Evolutionary conservation across 768 basidiomycete species (phyloP).

Genomic region (Obba rivulosa): DNA sequence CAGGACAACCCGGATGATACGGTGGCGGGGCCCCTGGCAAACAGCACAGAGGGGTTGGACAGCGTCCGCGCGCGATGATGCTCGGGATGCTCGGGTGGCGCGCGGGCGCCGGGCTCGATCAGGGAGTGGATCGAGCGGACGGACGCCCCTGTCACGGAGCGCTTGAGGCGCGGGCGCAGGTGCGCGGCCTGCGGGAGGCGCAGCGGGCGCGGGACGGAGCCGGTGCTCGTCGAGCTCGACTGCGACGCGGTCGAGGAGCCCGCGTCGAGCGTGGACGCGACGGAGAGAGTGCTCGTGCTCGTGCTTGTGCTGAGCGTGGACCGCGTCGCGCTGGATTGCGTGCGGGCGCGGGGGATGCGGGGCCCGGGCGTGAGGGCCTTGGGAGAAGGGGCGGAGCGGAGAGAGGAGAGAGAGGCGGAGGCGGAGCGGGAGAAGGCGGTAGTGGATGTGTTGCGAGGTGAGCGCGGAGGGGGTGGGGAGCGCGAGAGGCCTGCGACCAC

Average conservation of each 20-base stretch:
- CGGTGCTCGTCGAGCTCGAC: neutral
- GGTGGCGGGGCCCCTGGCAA: neutral
- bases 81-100: too few relatives aligned
- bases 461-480: neutral
- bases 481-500: neutral
- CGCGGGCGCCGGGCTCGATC: neutral
- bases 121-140: slow-evolving; percentile 6
- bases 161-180: slow-evolving; percentile 3
- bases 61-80: neutral
- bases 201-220: slow-evolving; percentile 17
- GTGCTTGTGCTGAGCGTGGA: slow-evolving; percentile 2
- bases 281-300: neutral
- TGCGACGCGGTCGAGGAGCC: neutral
- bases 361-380: slow-evolving; percentile 5
- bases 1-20: too few relatives aligned
- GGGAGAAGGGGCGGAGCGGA: slow-evolving; percentile 1
- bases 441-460: neutral
- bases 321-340: slow-evolving; percentile 9
- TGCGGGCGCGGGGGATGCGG: slow-evolving; percentile 7
- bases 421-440: neutral
- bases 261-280: neutral
- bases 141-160: slow-evolving; percentile 7
- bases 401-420: neutral
- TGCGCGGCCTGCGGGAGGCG: slow-evolving; percentile 17
- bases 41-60: neutral